Evolutionary conservation across 768 basidiomycete species (phyloP).

Genomic region (Podaxis rugospora): DNA sequence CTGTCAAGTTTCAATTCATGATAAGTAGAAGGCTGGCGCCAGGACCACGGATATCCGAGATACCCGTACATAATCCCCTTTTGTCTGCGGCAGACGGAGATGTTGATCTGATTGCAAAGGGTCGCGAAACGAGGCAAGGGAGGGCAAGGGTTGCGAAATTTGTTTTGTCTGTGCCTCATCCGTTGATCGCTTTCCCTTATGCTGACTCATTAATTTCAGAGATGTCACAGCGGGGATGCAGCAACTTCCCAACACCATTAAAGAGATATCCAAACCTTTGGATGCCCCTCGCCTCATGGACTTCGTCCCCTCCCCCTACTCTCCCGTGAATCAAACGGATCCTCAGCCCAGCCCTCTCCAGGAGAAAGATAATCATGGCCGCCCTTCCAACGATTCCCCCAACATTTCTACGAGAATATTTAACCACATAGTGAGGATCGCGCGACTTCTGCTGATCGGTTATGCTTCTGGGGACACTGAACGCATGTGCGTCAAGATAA

Average conservation of each 20-base stretch:
- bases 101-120: too few species aligned
- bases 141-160: too few species aligned
- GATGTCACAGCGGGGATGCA: not conserved
- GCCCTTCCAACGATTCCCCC: not conserved
- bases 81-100: too few species aligned
- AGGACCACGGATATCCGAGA: too few species aligned
- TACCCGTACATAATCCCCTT: too few species aligned
- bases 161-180: too few species aligned
- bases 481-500: not conserved
- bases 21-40: too few species aligned
- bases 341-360: not conserved
- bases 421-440: not conserved
- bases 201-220: too few species aligned
- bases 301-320: not conserved
- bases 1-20: too few species aligned
- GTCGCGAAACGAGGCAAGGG: too few species aligned
- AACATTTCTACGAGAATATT: not conserved
- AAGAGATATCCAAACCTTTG: not conserved
- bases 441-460: slow-evolving; percentile 8
- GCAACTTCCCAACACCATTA: not conserved
- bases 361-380: not conserved
- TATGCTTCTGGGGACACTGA: slow-evolving; percentile 7
- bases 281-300: not conserved
- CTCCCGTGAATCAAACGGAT: not conserved
- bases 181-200: too few species aligned